These are phyloP conservation scores for Moesziomyces parantarcticus DNA, from an alignment of 1,284 basidiomycete genomes.

Conservation along the genomic window DNA sequence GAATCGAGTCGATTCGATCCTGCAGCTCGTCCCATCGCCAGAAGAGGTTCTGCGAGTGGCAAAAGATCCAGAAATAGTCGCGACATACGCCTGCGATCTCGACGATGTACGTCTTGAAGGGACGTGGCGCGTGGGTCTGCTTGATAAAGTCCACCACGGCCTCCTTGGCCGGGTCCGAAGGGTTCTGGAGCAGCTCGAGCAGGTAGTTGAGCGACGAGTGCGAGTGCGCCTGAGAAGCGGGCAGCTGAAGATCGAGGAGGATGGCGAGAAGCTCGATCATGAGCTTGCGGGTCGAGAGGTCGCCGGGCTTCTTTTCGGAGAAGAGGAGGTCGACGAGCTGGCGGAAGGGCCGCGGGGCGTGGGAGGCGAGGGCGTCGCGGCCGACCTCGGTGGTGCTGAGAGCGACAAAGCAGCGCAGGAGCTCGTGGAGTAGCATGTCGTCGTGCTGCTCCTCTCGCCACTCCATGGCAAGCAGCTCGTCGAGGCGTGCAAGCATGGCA, in stretches of 20 bases:
- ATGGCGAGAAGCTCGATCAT: conserved; percentile 82
- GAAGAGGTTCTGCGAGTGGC: conserved; percentile 89
- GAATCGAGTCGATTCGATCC: conserved; percentile 76
- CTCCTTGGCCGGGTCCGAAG: conserved; percentile 38
- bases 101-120: conserved; percentile 89
- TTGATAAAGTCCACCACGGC: conserved; percentile 80
- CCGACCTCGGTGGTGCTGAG: conserved; percentile 85
- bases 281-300: conserved; percentile 86
- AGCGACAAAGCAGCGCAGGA: conserved; percentile 92
- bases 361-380: conserved; percentile 77
- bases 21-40: conserved; percentile 86
- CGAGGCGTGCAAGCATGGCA: conserved; percentile 83
- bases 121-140: conserved; percentile 80
- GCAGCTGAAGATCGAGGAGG: conserved; percentile 54
- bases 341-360: conserved; percentile 84
- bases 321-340: conserved; percentile 86
- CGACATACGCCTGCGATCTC: conserved; percentile 89
- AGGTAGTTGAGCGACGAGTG: conserved; percentile 50
- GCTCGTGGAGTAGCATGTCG: conserved; percentile 90
- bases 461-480: conserved; percentile 91
- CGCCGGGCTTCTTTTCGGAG: conserved; percentile 97
- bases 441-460: conserved; percentile 99
- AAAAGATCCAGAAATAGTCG: conserved; percentile 98
- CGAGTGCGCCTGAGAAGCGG: conserved; percentile 45
- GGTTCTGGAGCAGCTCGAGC: conserved; percentile 57